Conservation (phyloP, 2,329 filamentous ascomycete species). For the Tolypocladium guangdongense region DNA sequence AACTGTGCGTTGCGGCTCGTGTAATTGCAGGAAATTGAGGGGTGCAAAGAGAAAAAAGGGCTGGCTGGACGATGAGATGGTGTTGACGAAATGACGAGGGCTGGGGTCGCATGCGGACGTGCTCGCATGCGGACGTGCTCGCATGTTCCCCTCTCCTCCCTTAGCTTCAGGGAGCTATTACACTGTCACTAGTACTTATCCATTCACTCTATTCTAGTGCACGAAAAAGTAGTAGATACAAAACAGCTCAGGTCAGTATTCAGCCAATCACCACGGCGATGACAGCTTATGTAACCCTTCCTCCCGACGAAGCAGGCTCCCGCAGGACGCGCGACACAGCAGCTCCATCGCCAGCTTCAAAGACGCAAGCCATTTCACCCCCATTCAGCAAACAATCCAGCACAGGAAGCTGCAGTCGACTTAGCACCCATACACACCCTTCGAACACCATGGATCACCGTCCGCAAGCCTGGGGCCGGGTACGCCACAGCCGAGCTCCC, state of each 20-base stretch:
- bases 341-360: slow-evolving; percentile 6
- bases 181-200: background rate
- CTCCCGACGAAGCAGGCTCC: slow-evolving; percentile 18
- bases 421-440: background rate
- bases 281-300: slow-evolving; percentile 18
- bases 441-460: slow-evolving; percentile 52
- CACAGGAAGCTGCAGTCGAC: background rate
- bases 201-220: background rate
- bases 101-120: slow-evolving; percentile 2
- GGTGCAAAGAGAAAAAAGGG: background rate
- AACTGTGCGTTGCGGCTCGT: background rate
- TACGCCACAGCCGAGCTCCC: slow-evolving; percentile 29
- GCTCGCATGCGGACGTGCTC: background rate
- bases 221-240: background rate
- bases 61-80: slow-evolving; percentile 1
- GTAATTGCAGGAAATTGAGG: background rate
- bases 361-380: background rate
- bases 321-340: slow-evolving; percentile 22
- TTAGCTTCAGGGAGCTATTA: background rate
- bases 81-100: slow-evolving; percentile 8
- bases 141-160: background rate
- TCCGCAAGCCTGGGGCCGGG: slow-evolving; percentile 62
- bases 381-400: background rate
- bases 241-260: slow-evolving; percentile 1
- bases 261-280: slow-evolving; percentile 17